These are phyloP conservation scores for Saccharomycopsis crataegensis DNA, from an alignment of 1,139 yeast genomes.

Conservation along the genomic window DNA sequence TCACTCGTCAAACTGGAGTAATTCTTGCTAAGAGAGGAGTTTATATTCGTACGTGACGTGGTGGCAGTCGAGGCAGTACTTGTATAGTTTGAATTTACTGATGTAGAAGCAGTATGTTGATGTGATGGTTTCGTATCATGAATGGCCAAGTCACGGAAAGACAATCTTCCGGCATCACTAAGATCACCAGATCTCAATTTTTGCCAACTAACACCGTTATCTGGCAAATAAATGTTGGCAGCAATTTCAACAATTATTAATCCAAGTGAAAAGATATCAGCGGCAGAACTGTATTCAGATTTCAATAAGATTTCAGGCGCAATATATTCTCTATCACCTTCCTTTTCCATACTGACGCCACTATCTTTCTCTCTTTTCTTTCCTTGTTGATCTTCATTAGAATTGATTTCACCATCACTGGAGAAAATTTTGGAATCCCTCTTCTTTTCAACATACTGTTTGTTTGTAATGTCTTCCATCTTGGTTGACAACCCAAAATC, in stretches of 20 bases:
- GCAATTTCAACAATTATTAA: slow-evolving; percentile 91
- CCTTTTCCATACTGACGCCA: slow-evolving; percentile 58
- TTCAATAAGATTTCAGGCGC: slow-evolving; percentile 91
- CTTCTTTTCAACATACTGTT: background rate
- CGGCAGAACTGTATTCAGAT: slow-evolving; percentile 81
- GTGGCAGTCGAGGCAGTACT: background rate
- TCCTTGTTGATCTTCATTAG: background rate
- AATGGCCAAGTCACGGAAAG: slow-evolving; percentile 49
- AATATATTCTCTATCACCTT: slow-evolving; percentile 95
- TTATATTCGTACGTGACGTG: background rate
- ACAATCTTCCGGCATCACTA: slow-evolving; percentile 87
- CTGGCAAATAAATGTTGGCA: slow-evolving; percentile 90
- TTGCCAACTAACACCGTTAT: slow-evolving; percentile 96
- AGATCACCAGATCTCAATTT: slow-evolving; percentile 91
- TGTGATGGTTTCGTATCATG: slow-evolving; percentile 5
- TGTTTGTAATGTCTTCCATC: slow-evolving; percentile 24
- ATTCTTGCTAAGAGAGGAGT: background rate
- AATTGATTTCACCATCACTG: background rate
- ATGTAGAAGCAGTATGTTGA: slow-evolving; percentile 23
- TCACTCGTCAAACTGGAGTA: slow-evolving; percentile 14
- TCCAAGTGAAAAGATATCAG: slow-evolving; percentile 91
- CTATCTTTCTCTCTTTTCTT: background rate
- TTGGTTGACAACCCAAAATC: slow-evolving; percentile 56
- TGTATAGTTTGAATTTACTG: slow-evolving; percentile 2
- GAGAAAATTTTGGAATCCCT: slow-evolving; percentile 7